Evolutionary conservation across 164 flowering plant species (phyloP).

Genomic region (Liriodendron chinense): DNA sequence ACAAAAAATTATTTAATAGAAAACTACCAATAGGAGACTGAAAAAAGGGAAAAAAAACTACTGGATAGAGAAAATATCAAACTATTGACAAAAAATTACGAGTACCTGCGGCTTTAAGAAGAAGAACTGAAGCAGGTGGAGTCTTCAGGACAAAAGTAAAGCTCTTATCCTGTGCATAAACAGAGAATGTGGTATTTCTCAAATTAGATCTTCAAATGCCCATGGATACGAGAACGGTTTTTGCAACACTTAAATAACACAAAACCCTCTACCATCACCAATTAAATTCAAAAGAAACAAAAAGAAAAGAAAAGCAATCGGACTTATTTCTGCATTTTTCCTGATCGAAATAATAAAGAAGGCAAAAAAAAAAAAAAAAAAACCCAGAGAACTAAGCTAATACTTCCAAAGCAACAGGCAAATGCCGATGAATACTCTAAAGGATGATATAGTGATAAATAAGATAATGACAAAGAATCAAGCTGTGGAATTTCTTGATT

Average conservation of each 20-base stretch:
- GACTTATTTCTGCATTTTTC: too few relatives aligned
- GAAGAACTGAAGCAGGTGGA: conserved; percentile 91
- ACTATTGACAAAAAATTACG: not conserved
- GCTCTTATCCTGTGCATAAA: conserved; percentile 72
- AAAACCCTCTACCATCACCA: not conserved
- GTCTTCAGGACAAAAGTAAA: conserved; percentile 94
- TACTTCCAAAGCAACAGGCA: too few relatives aligned
- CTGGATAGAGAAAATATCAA: not conserved
- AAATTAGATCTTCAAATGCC: not conserved
- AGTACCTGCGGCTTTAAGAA: conserved; percentile 93
- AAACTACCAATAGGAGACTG: not conserved
- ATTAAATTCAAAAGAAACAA: not conserved
- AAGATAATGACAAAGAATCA: not conserved
- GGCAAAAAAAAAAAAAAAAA: too few relatives aligned
- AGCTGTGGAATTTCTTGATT: not conserved
- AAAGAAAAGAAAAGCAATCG: not conserved
- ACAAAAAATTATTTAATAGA: too few relatives aligned
- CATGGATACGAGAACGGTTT: not conserved
- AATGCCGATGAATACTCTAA: too few relatives aligned
- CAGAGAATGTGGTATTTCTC: not conserved
- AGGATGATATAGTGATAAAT: too few relatives aligned
- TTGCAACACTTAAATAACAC: not conserved
- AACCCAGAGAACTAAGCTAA: too few relatives aligned
- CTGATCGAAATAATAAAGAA: too few relatives aligned
- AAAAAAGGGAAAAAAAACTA: too few relatives aligned